Conservation (phyloP, 495 filamentous ascomycete genomes). For the Lasiosphaeris hirsuta region DNA sequence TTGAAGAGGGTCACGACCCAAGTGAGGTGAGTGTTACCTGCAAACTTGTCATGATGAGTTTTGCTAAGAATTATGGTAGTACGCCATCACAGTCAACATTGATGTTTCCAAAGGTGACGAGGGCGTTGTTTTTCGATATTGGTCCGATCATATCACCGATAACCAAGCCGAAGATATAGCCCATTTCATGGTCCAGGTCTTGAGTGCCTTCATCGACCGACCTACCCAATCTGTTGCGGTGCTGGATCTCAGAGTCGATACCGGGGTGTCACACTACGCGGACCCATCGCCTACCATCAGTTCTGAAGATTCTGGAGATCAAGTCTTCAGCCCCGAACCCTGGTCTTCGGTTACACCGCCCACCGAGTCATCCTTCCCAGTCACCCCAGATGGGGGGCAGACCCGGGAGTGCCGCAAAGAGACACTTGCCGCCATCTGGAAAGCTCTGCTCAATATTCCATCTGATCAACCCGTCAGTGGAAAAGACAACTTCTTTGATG, state of each 20-base stretch:
- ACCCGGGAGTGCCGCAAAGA: not conserved
- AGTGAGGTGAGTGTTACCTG: slow-evolving; percentile 19
- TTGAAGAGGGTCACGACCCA: slow-evolving; percentile 24
- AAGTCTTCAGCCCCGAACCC: too few species aligned
- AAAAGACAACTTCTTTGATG: slow-evolving; percentile 55
- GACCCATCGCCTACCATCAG: too few species aligned
- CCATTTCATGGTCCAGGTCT: slow-evolving; percentile 41
- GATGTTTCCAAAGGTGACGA: slow-evolving; percentile 48
- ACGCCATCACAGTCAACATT: slow-evolving; percentile 53
- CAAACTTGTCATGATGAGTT: too few species aligned
- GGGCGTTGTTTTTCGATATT: slow-evolving; percentile 55
- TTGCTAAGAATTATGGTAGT: slow-evolving; percentile 12
- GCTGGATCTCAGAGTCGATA: slow-evolving; percentile 5
- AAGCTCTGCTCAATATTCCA: slow-evolving; percentile 18
- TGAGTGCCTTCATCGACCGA: slow-evolving; percentile 41
- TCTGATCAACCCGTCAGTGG: slow-evolving; percentile 32
- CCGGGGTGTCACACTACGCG: not conserved
- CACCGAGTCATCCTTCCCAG: too few species aligned
- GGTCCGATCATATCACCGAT: slow-evolving; percentile 44
- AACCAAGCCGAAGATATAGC: slow-evolving; percentile 47
- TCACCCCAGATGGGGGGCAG: too few species aligned
- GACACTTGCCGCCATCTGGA: slow-evolving; percentile 30
- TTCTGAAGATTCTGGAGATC: too few species aligned
- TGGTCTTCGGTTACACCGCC: too few species aligned
- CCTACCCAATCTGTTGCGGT: slow-evolving; percentile 10